Percentiles rank a stretch among this genome's conserved stretches.
phyloP scores from a whole-genome alignment of 2,329 filamentous ascomycete species.

The Xylaria sp. region DNA sequence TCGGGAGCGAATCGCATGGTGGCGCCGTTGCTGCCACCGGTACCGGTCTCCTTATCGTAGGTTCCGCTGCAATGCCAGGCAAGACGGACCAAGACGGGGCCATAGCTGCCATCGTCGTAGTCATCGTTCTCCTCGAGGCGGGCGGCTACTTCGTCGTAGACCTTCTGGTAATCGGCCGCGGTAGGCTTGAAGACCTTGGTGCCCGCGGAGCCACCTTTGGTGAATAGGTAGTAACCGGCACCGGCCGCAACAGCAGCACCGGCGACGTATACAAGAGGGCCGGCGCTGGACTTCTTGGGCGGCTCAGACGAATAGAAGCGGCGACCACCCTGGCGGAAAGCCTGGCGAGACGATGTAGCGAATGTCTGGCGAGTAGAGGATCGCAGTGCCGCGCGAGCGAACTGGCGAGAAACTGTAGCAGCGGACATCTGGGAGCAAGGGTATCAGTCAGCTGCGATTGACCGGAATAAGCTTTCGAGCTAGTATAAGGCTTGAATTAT shows the following conservation, averaged over 20 bases:
- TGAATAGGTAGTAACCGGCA: slow-evolving; percentile 74
- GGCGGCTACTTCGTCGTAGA: slow-evolving; percentile 88
- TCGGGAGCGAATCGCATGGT: slow-evolving; percentile 97
- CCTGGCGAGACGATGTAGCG: slow-evolving; percentile 69
- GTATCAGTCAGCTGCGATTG: slow-evolving; percentile 22
- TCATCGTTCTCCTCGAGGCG: slow-evolving; percentile 88
- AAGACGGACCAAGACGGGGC: slow-evolving; percentile 87
- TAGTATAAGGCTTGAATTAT: background rate
- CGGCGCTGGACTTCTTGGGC: slow-evolving; percentile 61
- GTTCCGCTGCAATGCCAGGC: slow-evolving; percentile 96
- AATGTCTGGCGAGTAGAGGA: slow-evolving; percentile 69
- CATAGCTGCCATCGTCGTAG: slow-evolving; percentile 97
- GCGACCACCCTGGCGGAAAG: slow-evolving; percentile 78
- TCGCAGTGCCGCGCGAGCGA: slow-evolving; percentile 69
- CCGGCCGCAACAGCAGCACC: slow-evolving; percentile 70
- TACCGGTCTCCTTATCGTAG: slow-evolving; percentile 87
- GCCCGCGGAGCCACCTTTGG: slow-evolving; percentile 57
- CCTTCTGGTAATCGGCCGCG: slow-evolving; percentile 91
- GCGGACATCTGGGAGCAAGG: slow-evolving; percentile 55
- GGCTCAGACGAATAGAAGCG: slow-evolving; percentile 83
- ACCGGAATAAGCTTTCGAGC: background rate
- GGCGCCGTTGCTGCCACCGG: slow-evolving; percentile 93
- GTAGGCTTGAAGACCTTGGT: slow-evolving; percentile 75
- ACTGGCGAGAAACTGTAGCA: slow-evolving; percentile 61
- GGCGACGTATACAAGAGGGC: slow-evolving; percentile 65